Percentiles rank a stretch among this genome's conserved stretches.
phyloP scores from a whole-genome alignment of 1,139 yeast species.

The Blastobotrys ciferrii region DNA sequence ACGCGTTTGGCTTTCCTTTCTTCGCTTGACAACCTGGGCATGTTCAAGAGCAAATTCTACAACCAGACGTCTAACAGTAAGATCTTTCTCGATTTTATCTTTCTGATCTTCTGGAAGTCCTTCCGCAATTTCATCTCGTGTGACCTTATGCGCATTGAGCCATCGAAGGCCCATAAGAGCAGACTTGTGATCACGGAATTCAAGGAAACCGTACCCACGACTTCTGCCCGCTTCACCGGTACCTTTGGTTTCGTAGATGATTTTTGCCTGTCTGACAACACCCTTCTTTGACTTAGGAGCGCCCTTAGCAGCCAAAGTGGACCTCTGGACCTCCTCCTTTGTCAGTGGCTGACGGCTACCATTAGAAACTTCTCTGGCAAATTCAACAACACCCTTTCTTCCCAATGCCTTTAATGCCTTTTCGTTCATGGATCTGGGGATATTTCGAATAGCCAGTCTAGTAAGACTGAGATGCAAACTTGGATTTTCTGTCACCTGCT shows the following conservation, averaged over 20 bases:
- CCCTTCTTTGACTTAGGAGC: slow-evolving; percentile 65
- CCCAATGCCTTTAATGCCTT: slow-evolving; percentile 88
- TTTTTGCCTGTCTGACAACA: slow-evolving; percentile 89
- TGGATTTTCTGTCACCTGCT: slow-evolving; percentile 88
- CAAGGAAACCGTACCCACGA: slow-evolving; percentile 96
- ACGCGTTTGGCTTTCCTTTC: slow-evolving; percentile 53
- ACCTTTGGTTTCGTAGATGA: slow-evolving; percentile 87
- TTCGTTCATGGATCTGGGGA: slow-evolving; percentile 89
- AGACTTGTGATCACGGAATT: slow-evolving; percentile 85
- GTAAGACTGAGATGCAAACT: slow-evolving; percentile 87
- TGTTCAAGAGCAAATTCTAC: slow-evolving; percentile 96
- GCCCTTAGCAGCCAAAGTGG: slow-evolving; percentile 62
- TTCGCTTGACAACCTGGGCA: slow-evolving; percentile 87
- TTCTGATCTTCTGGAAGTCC: slow-evolving; percentile 69
- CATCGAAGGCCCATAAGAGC: slow-evolving; percentile 97
- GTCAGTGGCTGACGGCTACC: slow-evolving; percentile 78
- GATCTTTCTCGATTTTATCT: slow-evolving; percentile 44
- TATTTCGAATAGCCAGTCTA: slow-evolving; percentile 87
- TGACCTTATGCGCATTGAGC: slow-evolving; percentile 90
- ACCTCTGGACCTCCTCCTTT: slow-evolving; percentile 83
- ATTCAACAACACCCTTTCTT: slow-evolving; percentile 90
- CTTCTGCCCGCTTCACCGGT: slow-evolving; percentile 86
- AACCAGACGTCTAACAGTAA: slow-evolving; percentile 69
- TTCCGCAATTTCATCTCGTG: slow-evolving; percentile 63
- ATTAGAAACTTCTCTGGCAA: slow-evolving; percentile 86